phyloP scores from a whole-genome alignment of 768 basidiomycete genomes.

The Holtermannia corniformis region DNA sequence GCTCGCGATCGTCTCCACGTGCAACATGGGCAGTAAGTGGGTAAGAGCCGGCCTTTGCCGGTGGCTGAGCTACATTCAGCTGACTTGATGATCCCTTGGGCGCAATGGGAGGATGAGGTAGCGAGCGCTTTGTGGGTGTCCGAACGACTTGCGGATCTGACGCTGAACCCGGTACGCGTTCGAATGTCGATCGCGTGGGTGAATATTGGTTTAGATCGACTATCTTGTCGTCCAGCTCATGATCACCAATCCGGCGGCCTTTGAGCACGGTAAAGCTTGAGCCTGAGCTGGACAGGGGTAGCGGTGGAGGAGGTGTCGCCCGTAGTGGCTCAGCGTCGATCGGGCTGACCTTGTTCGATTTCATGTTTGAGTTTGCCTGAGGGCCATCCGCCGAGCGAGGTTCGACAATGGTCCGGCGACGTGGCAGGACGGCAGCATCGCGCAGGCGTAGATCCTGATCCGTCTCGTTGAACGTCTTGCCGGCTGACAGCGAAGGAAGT shows the following conservation, averaged over 20 bases:
- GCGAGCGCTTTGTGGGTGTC: conserved; percentile 12
- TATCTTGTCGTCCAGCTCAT: neutral
- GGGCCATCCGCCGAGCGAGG: conserved; percentile 2
- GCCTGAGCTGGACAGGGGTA: neutral
- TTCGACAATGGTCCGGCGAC: conserved; percentile 19
- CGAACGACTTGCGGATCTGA: neutral
- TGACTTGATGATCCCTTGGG: neutral
- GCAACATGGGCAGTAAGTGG: neutral
- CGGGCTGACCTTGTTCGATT: conserved; percentile 17
- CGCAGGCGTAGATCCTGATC: conserved; percentile 4
- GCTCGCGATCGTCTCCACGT: neutral
- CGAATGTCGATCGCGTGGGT: neutral
- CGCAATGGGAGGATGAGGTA: conserved; percentile 24
- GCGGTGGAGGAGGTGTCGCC: neutral
- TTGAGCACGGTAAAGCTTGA: neutral
- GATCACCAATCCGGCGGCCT: neutral
- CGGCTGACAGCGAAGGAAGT: neutral
- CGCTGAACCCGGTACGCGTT: neutral
- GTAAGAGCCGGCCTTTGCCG: neutral
- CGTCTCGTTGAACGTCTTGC: neutral
- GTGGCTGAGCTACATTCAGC: neutral
- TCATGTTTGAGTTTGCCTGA: conserved; percentile 2
- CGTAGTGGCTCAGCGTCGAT: conserved; percentile 8
- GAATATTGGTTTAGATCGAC: neutral
- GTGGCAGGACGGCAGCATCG: conserved; percentile 16